Evolutionary conservation across 345 rosid species (phyloP).

Genomic region (Moricandia arvensis): DNA sequence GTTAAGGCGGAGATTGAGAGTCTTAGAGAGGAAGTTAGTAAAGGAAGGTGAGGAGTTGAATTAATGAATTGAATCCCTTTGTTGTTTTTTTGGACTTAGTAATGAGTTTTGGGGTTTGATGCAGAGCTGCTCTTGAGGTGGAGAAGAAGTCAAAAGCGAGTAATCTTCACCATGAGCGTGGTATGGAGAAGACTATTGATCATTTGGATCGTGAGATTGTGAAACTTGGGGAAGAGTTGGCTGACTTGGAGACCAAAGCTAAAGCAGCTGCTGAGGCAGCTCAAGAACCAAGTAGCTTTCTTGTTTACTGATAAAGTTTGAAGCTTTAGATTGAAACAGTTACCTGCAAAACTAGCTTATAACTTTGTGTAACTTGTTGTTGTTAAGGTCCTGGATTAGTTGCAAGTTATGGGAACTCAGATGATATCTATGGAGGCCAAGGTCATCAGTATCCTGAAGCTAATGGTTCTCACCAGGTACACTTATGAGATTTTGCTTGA

Average conservation of each 20-base stretch:
- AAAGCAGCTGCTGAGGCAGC: constrained; percentile 41
- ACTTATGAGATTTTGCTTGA: constrained; percentile 3
- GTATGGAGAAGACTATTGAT: constrained; percentile 60
- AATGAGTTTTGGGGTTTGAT: background rate
- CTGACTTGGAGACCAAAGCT: constrained; percentile 51
- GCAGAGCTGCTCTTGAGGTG: constrained; percentile 68
- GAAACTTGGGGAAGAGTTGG: constrained; percentile 50
- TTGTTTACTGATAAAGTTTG: background rate
- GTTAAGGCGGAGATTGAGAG: constrained; percentile 55
- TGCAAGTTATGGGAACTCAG: constrained; percentile 48
- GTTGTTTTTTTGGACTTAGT: background rate
- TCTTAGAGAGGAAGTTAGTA: constrained; percentile 52
- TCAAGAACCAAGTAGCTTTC: constrained; percentile 48
- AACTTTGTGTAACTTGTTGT: constrained; percentile 2
- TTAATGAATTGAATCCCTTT: background rate
- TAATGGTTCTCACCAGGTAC: constrained; percentile 52
- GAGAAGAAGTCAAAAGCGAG: constrained; percentile 73
- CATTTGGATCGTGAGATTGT: constrained; percentile 52
- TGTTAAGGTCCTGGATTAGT: constrained; percentile 45
- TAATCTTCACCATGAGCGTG: constrained; percentile 59
- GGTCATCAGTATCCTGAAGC: constrained; percentile 28
- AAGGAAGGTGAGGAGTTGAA: constrained; percentile 61
- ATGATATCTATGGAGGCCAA: constrained; percentile 40
- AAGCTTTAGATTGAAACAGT: constrained; percentile 6
- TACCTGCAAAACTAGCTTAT: background rate